Evolutionary conservation across 768 basidiomycete genomes (phyloP), one percentile per base, ranked within the genome.

Genomic region (Mycena vitilis): DNA sequence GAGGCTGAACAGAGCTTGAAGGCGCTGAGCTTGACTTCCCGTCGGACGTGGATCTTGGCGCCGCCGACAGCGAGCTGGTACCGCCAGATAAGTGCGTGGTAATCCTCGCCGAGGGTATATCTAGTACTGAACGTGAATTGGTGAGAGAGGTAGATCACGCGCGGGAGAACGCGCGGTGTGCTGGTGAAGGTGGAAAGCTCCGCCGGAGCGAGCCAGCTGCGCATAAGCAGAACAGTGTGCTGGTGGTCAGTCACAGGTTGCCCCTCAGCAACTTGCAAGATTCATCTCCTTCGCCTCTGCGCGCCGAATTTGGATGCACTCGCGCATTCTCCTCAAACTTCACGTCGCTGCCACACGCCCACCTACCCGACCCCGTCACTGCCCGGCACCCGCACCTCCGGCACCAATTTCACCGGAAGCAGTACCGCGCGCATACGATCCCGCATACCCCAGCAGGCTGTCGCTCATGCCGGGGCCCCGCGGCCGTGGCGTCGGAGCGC

Each of bases 101-200:
- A 93, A 72, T 95, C 90, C 69, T 91, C 88, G 12, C 88, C 88
- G 0, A 95, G 84, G 1, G 88, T 85, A 71, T 88, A 40, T 10
- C 40, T 11, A 40, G 40, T 15, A 40, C 30, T 30, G 30, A 30
- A 30, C 30, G 30, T 30, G 76, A 97, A 94, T 68, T 96, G 94
- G 71, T 95, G 93, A 0, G 90, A 88, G 20, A 94, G 88, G 78
- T 97, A 97, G 37, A 98, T 84, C 0, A 93, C 84, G 0, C 89
- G 86, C 8, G 95, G 92, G 0, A 93, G 84, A 42, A 94, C 81
- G 2, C 78, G 81, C 0, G 84, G 81, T 1, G 89, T 87, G 5
- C 79, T 82, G 1, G 91, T 89, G 75, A 78, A 88, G 0, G 94
- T 95, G 56, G 92, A 91, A 5, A 97, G 85, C 76, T 98, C 96